These are phyloP conservation scores for Trichosporon faecale DNA, from an alignment of 1,284 basidiomycete genomes.

Conservation along the genomic window DNA sequence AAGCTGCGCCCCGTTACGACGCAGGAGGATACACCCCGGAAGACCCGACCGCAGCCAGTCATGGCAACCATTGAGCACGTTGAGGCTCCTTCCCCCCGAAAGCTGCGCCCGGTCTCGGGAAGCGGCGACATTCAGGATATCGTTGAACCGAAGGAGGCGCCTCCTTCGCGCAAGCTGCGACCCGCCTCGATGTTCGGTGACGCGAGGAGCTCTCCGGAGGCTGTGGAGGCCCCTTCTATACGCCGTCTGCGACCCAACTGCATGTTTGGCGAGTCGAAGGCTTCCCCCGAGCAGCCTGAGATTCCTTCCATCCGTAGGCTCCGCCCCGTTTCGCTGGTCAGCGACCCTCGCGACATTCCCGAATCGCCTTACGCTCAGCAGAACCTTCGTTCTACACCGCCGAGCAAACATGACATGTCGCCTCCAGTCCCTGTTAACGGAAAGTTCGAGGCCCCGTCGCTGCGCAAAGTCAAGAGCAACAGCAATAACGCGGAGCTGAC, in stretches of 20 bases:
- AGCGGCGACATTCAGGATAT: not conserved
- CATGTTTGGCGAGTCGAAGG: not conserved
- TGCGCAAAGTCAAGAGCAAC: constrained; percentile 23
- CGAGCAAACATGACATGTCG: not conserved
- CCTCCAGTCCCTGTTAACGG: not conserved
- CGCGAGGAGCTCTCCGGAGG: not conserved
- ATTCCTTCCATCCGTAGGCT: not conserved
- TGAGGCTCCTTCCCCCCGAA: not conserved
- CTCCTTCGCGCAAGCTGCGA: constrained; percentile 1
- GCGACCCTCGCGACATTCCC: not conserved
- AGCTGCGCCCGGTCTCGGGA: not conserved
- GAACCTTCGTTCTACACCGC: not conserved
- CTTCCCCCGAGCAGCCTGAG: not conserved
- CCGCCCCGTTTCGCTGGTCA: not conserved
- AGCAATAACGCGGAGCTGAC: not conserved
- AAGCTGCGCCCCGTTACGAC: not conserved
- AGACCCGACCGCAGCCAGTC: not conserved
- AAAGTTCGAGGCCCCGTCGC: constrained; percentile 12
- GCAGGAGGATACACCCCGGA: not conserved
- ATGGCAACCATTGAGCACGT: not conserved
- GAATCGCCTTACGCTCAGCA: not conserved
- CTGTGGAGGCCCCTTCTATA: not conserved
- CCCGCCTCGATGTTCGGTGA: constrained; percentile 13
- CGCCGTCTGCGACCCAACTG: not conserved
- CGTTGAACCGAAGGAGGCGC: not conserved